phyloP scores from a whole-genome alignment of 208 protist species.

The Novymonas esmeraldas region DNA sequence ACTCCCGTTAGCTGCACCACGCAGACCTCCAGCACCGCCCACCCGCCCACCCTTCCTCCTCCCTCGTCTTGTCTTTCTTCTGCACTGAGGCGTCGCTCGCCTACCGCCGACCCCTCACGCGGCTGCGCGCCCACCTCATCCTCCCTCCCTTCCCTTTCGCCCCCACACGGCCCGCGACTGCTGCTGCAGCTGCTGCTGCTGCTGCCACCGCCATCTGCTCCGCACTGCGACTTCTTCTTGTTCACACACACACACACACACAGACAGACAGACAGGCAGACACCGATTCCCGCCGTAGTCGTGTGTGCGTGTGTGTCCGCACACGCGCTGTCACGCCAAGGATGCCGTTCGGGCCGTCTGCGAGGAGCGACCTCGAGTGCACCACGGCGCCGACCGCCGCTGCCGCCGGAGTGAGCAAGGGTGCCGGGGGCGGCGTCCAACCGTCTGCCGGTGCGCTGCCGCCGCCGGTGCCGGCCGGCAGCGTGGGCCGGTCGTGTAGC shows the following conservation, averaged over 20 bases:
- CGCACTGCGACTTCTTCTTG: no score
- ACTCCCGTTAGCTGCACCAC: no score
- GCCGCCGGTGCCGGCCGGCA: constrained; percentile 2
- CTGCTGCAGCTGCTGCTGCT: no score
- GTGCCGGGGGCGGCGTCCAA: constrained; percentile 13
- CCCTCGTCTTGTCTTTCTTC: no score
- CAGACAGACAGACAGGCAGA: neutral
- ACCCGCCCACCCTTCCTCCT: no score
- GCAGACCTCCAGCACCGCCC: no score
- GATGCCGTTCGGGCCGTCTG: constrained; percentile 27
- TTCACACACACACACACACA: neutral
- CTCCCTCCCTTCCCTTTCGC: no score
- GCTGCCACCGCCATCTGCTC: no score
- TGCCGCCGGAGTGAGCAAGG: constrained; percentile 9
- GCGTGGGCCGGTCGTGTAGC: constrained; percentile 4
- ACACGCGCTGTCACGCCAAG: neutral
- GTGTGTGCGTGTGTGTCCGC: neutral
- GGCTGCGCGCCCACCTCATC: no score
- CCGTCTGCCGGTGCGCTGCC: neutral
- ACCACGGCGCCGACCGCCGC: constrained; percentile 21
- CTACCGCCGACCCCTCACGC: no score
- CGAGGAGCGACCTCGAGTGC: constrained; percentile 26
- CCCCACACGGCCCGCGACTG: no score
- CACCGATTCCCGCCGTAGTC: neutral
- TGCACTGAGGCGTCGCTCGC: no score